Percentiles rank a stretch among this genome's conserved stretches.
These are phyloP conservation scores for Penicillium sp. DNA, from an alignment of 2,329 filamentous ascomycete genomes.

Conservation along the genomic window DNA sequence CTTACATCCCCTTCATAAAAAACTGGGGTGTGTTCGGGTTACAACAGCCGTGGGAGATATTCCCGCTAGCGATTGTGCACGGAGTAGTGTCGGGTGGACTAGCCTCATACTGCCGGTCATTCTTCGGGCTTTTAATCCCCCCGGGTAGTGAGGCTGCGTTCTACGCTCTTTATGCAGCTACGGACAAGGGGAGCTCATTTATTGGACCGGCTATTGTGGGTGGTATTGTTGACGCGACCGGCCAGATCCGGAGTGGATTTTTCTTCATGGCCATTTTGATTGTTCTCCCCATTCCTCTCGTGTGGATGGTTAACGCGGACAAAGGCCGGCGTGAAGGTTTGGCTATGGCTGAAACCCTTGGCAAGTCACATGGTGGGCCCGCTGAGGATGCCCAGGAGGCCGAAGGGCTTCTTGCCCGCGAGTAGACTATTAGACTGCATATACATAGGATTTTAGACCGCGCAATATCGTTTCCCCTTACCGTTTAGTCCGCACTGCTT, in stretches of 20 bases:
- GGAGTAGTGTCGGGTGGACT: constrained; percentile 84
- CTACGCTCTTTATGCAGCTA: constrained; percentile 90
- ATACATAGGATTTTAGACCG: background rate
- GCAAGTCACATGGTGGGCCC: constrained; percentile 12
- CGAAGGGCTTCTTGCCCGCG: constrained; percentile 25
- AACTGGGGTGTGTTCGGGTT: constrained; percentile 72
- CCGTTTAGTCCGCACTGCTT: no score
- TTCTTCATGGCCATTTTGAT: constrained; percentile 84
- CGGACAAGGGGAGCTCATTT: constrained; percentile 85
- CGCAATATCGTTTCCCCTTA: no score
- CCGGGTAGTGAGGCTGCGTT: constrained; percentile 88
- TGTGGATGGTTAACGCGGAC: constrained; percentile 63
- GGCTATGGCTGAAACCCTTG: constrained; percentile 29
- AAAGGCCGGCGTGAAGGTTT: constrained; percentile 33
- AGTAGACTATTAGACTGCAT: background rate
- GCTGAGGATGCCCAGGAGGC: constrained; percentile 24
- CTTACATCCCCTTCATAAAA: constrained; percentile 74
- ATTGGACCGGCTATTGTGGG: constrained; percentile 90
- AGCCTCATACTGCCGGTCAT: constrained; percentile 78
- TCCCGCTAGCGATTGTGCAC: constrained; percentile 78
- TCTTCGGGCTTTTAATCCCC: constrained; percentile 86
- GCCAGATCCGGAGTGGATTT: constrained; percentile 76
- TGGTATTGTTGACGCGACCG: constrained; percentile 74
- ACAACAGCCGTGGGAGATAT: constrained; percentile 91
- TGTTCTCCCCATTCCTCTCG: constrained; percentile 72